Conservation (phyloP, 202 grass and related monocot genomes). For the Saccharum hybrid region DNA sequence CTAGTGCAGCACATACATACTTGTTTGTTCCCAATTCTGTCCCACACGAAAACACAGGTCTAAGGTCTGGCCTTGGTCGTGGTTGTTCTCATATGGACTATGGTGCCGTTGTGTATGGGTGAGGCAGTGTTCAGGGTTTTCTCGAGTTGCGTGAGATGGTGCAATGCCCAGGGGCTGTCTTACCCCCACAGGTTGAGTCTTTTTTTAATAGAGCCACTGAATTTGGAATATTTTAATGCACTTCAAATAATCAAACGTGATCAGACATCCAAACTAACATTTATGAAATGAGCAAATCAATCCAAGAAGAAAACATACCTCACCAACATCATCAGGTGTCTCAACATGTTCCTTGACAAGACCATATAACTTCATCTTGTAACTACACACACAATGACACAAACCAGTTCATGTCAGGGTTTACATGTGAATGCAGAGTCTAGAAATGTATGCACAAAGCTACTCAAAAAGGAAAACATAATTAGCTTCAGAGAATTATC, state of each 20-base stretch:
- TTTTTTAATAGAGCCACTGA: background rate
- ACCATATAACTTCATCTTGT: constrained; percentile 81
- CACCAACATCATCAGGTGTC: constrained; percentile 59
- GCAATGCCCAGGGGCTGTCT: background rate
- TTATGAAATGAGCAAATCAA: background rate
- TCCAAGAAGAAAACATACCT: constrained; percentile 56
- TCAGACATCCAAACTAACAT: background rate
- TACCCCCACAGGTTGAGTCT: background rate
- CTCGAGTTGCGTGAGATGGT: background rate
- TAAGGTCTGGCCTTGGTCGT: too few relatives aligned
- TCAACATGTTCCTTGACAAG: constrained; percentile 76
- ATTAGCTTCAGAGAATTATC: constrained; percentile 36
- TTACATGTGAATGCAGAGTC: constrained; percentile 23
- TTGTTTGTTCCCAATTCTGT: background rate
- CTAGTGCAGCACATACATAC: too few relatives aligned
- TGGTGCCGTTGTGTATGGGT: background rate
- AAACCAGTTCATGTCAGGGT: constrained; percentile 42
- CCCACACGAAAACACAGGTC: background rate
- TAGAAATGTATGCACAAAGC: constrained; percentile 10
- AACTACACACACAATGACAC: constrained; percentile 45
- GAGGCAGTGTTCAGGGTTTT: background rate
- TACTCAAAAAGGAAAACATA: constrained; percentile 14
- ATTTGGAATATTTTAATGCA: background rate
- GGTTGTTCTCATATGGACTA: background rate
- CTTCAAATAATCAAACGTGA: constrained; percentile 2